Conservation (phyloP, 2,329 filamentous ascomycete species). For the Leptosphaerulina australis region DNA sequence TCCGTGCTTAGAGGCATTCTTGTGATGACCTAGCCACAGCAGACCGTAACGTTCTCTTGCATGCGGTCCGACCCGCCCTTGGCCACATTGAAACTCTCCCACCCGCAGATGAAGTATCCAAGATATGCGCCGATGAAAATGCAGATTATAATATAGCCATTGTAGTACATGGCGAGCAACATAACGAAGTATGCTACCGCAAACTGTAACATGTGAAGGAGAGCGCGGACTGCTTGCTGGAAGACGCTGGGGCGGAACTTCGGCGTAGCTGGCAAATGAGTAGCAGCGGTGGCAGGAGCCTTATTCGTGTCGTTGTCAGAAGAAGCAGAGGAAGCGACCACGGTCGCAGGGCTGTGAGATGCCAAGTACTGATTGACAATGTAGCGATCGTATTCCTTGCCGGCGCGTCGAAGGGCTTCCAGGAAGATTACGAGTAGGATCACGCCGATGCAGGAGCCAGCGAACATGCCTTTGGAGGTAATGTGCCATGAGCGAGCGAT, state of each 20-base stretch:
- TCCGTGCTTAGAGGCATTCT: background rate
- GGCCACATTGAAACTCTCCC: slow-evolving; percentile 41
- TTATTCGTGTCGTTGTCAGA: slow-evolving; percentile 23
- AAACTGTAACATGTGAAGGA: slow-evolving; percentile 77
- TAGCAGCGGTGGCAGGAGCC: slow-evolving; percentile 4
- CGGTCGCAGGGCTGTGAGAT: slow-evolving; percentile 14
- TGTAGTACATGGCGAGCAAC: slow-evolving; percentile 71
- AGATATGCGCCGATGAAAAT: slow-evolving; percentile 47
- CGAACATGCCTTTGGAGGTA: slow-evolving; percentile 72
- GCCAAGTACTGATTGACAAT: slow-evolving; percentile 61
- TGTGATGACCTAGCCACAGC: slow-evolving; percentile 34
- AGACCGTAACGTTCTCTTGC: slow-evolving; percentile 45
- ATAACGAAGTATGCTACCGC: slow-evolving; percentile 81
- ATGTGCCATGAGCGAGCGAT: slow-evolving; percentile 74
- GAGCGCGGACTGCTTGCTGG: slow-evolving; percentile 72
- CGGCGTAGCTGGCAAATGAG: slow-evolving; percentile 6
- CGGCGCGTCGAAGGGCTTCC: slow-evolving; percentile 72
- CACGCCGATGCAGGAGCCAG: slow-evolving; percentile 80
- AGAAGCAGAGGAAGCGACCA: slow-evolving; percentile 24
- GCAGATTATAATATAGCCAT: slow-evolving; percentile 69
- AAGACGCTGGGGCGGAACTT: slow-evolving; percentile 61
- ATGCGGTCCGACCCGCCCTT: slow-evolving; percentile 36
- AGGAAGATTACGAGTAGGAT: slow-evolving; percentile 73
- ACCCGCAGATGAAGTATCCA: slow-evolving; percentile 46
- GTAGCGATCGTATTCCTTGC: slow-evolving; percentile 76